Conservation (phyloP, 768 basidiomycete species). For the Mycena rosella region DNA sequence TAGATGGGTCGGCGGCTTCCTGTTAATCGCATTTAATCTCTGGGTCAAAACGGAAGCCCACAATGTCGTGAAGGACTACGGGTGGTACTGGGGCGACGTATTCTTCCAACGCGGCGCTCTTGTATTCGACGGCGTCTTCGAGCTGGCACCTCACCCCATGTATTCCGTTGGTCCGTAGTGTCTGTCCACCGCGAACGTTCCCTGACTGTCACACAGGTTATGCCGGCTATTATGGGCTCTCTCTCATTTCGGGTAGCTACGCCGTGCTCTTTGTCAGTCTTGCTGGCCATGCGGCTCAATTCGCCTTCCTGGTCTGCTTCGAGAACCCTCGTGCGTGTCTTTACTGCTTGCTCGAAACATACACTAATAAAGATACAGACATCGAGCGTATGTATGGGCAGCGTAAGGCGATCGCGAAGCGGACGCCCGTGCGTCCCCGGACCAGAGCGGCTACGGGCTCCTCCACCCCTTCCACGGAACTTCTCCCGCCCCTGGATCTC, state of each 20-base stretch:
- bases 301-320: conserved; percentile 94
- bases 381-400: conserved; percentile 96
- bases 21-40: conserved; percentile 92
- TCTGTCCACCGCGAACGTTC: conserved; percentile 18
- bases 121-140: conserved; percentile 98
- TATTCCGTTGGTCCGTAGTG: conserved; percentile 79
- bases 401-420: conserved; percentile 89
- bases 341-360: neutral
- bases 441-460: conserved; percentile 34
- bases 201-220: conserved; percentile 66
- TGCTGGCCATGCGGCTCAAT: conserved; percentile 95
- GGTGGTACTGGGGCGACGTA: conserved; percentile 97
- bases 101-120: conserved; percentile 94
- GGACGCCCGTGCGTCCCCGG: conserved; percentile 69
- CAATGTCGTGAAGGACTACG: conserved; percentile 97
- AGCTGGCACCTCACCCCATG: conserved; percentile 95
- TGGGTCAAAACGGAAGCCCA: conserved; percentile 99
- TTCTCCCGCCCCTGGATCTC: conserved; percentile 40
- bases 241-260: conserved; percentile 90
- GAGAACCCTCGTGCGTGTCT: conserved; percentile 92
- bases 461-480: conserved; percentile 34
- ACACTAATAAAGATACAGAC: conserved; percentile 60
- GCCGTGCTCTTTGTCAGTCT: conserved; percentile 93
- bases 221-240: conserved; percentile 97
- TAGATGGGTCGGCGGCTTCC: conserved; percentile 90